A percentile compares a stretch with the other conserved stretches of the same genome.
Evolutionary conservation across 2,329 filamentous ascomycete species (phyloP).

Genomic region (Malbranchea zuffiana): DNA sequence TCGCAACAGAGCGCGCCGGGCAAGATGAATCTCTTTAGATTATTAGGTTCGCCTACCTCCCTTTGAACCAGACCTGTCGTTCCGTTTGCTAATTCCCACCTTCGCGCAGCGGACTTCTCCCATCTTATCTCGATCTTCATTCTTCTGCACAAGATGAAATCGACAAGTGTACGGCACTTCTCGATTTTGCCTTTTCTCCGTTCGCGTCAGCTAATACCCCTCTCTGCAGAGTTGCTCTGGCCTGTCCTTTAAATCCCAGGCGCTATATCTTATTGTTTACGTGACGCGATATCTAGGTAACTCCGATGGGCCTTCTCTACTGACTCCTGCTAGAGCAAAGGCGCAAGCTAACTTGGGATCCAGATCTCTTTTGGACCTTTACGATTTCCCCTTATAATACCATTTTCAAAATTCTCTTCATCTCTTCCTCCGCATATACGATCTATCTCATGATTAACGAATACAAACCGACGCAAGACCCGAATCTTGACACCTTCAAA

Average conservation of each 20-base stretch:
- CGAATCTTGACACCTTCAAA: conserved; percentile 93
- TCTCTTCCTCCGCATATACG: conserved; percentile 79
- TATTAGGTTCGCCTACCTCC: conserved; percentile 48
- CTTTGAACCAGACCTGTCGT: neutral
- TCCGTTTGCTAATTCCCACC: conserved; percentile 3
- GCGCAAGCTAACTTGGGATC: neutral
- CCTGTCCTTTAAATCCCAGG: conserved; percentile 98
- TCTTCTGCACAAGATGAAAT: conserved; percentile 90
- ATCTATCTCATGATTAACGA: conserved; percentile 96
- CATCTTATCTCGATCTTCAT: conserved; percentile 92
- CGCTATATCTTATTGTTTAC: conserved; percentile 88
- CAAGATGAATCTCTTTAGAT: conserved; percentile 60
- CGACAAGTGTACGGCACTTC: conserved; percentile 59
- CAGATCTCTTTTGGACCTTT: conserved; percentile 77
- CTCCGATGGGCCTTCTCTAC: conserved; percentile 13
- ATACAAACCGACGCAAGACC: conserved; percentile 95
- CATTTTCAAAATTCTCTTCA: conserved; percentile 91
- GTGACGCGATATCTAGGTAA: conserved; percentile 79
- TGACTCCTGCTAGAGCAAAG: neutral
- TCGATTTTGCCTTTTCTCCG: neutral
- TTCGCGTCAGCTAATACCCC: neutral
- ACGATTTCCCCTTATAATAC: conserved; percentile 82
- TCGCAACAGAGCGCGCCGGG: too few relatives aligned
- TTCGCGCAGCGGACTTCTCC: conserved; percentile 69
- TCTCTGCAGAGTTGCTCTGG: conserved; percentile 75